phyloP scores from a whole-genome alignment of 352 stramenopile species.

The Phytophthora pisi region DNA sequence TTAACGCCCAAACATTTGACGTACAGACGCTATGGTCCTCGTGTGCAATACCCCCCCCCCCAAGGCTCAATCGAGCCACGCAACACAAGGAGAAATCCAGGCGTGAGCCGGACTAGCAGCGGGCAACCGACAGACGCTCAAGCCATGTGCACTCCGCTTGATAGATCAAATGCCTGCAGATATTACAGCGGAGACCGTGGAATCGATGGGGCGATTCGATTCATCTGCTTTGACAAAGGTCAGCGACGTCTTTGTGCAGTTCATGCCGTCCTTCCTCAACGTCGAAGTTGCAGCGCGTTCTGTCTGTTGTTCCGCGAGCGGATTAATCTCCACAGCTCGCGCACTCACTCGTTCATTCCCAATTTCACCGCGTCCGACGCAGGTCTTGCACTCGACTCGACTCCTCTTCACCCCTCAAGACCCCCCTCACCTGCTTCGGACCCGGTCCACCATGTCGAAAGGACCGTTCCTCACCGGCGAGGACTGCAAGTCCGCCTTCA shows the following conservation, averaged over 20 bases:
- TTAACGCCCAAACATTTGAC: constrained; percentile 10
- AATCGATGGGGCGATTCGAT: constrained; percentile 17
- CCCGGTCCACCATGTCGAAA: constrained; percentile 27
- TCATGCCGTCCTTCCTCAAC: constrained; percentile 9
- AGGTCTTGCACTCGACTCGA: constrained; percentile 11
- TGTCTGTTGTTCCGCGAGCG: constrained; percentile 3
- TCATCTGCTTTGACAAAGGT: constrained; percentile 30
- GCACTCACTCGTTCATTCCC: constrained; percentile 16
- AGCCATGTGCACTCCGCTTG: background rate
- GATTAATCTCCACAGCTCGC: background rate
- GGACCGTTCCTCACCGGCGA: constrained; percentile 55
- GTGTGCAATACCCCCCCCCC: background rate
- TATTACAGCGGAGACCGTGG: background rate
- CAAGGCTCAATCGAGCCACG: background rate
- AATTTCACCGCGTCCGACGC: constrained; percentile 22
- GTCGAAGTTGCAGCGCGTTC: constrained; percentile 26
- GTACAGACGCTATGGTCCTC: constrained; percentile 11
- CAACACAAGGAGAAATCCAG: background rate
- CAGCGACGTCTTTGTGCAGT: constrained; percentile 17
- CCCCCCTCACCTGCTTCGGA: constrained; percentile 7
- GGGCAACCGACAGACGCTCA: background rate
- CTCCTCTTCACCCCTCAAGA: background rate
- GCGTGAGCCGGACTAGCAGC: constrained; percentile 14
- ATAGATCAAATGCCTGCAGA: background rate
- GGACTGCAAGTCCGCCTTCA: constrained; percentile 63